phyloP scores from a whole-genome alignment of 2,329 filamentous ascomycete genomes.

The Neophaeococcomyces mojaviensis region DNA sequence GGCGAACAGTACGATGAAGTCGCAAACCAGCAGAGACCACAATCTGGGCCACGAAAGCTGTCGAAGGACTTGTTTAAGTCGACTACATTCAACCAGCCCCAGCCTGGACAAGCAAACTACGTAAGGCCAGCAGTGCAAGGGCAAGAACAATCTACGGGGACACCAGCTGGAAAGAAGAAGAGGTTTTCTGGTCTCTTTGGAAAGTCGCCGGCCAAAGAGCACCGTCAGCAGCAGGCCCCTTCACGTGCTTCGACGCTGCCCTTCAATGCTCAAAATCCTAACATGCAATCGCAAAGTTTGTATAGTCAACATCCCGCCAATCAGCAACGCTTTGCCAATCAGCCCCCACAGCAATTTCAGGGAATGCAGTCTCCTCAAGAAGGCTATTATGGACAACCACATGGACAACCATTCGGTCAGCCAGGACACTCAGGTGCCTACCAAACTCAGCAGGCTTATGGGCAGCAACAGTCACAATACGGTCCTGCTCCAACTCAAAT shows the following conservation, averaged over 20 bases:
- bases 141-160: background rate
- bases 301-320: background rate
- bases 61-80: slow-evolving; percentile 7
- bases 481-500: background rate
- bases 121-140: background rate
- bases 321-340: background rate
- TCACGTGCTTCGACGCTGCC: slow-evolving; percentile 6
- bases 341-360: background rate
- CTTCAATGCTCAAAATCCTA: background rate
- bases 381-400: slow-evolving; percentile 1
- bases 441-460: background rate
- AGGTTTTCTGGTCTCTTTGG: slow-evolving; percentile 7
- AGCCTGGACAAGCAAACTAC: background rate
- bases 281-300: background rate
- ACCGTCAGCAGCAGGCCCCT: background rate
- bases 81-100: background rate
- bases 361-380: slow-evolving; percentile 1
- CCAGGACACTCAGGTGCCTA: background rate
- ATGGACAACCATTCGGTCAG: background rate
- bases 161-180: slow-evolving; percentile 5
- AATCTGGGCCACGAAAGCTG: background rate
- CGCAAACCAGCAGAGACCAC: background rate
- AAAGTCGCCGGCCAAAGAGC: background rate
- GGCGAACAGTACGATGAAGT: background rate
- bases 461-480: background rate